These are phyloP conservation scores for Boechera stricta DNA, from an alignment of 345 rosid species.

Conservation along the genomic window DNA sequence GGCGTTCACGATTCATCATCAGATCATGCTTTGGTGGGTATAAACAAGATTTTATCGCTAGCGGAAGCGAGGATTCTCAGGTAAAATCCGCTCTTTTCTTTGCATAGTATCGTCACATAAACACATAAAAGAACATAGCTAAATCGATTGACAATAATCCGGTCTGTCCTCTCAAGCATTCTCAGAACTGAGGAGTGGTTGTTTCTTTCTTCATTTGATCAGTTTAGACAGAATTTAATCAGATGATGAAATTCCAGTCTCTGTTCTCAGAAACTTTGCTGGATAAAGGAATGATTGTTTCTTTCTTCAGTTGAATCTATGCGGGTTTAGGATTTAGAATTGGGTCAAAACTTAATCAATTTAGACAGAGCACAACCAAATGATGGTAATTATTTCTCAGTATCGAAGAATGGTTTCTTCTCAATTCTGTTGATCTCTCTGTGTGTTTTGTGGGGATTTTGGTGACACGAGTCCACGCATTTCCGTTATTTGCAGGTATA, in stretches of 20 bases:
- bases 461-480: conserved; percentile 15
- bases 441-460: not conserved
- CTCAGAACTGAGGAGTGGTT: conserved; percentile 2
- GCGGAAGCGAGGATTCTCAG: conserved; percentile 86
- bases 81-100: conserved; percentile 38
- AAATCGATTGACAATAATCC: not conserved
- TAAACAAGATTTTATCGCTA: conserved; percentile 63
- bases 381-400: not conserved
- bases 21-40: conserved; percentile 81
- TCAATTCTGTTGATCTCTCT: not conserved
- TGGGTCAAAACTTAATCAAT: not conserved
- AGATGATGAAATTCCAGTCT: not conserved
- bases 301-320: not conserved
- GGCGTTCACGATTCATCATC: conserved; percentile 61
- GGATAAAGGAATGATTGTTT: not conserved
- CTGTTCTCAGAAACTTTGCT: not conserved
- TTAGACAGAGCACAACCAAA: not conserved
- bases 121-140: not conserved
- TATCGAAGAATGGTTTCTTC: not conserved
- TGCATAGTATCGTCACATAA: not conserved
- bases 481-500: conserved; percentile 55
- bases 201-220: conserved; percentile 11
- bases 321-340: not conserved
- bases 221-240: conserved; percentile 1
- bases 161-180: conserved; percentile 15